These are phyloP conservation scores for Candida odintsovae DNA, from an alignment of 805 yeast genomes.

Conservation along the genomic window DNA sequence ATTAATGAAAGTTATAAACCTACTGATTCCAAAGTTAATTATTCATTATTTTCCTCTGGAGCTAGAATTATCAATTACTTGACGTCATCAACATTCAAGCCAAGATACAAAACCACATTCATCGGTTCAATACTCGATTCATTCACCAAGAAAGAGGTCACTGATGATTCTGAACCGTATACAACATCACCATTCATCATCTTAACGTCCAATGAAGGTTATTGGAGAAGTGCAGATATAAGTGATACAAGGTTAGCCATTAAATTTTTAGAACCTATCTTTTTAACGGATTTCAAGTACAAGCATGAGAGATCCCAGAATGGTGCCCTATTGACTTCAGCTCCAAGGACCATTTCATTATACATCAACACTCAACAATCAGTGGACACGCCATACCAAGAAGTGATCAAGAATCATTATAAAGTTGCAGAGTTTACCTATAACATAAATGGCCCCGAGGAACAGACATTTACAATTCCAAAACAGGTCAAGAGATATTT, in stretches of 20 bases:
- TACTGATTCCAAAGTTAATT: constrained; percentile 25
- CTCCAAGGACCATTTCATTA: constrained; percentile 30
- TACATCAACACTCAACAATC: constrained; percentile 9
- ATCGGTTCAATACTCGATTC: not conserved
- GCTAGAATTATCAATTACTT: constrained; percentile 31
- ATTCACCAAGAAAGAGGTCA: not conserved
- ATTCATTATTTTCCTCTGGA: constrained; percentile 29
- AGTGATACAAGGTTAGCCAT: constrained; percentile 25
- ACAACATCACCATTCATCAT: constrained; percentile 19
- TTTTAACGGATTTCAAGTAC: constrained; percentile 30
- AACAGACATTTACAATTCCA: constrained; percentile 28
- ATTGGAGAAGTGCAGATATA: constrained; percentile 17
- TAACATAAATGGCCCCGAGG: constrained; percentile 16
- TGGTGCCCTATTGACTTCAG: constrained; percentile 33
- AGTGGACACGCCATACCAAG: constrained; percentile 4
- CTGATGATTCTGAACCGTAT: not conserved
- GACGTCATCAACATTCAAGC: constrained; percentile 28
- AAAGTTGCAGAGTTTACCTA: constrained; percentile 26
- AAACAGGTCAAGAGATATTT: constrained; percentile 26
- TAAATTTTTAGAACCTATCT: constrained; percentile 33
- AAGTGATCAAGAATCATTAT: constrained; percentile 9
- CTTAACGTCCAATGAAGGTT: constrained; percentile 17
- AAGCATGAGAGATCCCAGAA: constrained; percentile 32
- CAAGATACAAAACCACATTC: constrained; percentile 8
- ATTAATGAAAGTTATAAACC: constrained; percentile 6